Evolutionary conservation across 345 rosid species (phyloP).

Genomic region (Acer yangbiense): DNA sequence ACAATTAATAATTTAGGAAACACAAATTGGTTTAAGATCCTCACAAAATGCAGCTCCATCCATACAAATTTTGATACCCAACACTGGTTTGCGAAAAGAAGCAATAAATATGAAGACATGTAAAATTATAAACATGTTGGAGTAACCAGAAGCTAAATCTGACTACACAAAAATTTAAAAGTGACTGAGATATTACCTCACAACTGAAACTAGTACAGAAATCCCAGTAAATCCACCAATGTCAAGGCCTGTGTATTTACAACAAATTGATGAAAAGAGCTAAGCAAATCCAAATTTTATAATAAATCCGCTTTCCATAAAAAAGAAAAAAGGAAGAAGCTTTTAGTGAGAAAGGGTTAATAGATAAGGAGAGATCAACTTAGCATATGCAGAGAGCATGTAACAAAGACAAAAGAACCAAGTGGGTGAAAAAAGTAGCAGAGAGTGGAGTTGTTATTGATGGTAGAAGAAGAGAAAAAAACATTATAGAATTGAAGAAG

Average conservation of each 20-base stretch:
- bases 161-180: neutral
- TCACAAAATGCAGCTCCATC: neutral
- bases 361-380: neutral
- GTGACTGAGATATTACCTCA: constrained; percentile 12
- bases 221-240: constrained; percentile 9
- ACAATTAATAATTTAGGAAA: neutral
- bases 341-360: constrained; percentile 10
- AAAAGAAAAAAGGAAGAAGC: neutral
- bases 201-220: constrained; percentile 6
- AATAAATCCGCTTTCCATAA: constrained; percentile 17
- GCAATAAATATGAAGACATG: neutral
- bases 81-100: constrained; percentile 1
- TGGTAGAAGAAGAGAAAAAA: constrained; percentile 9
- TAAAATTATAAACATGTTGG: neutral
- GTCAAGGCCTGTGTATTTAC: neutral
- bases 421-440: constrained; percentile 9
- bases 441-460: constrained; percentile 11
- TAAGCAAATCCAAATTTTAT: constrained; percentile 9
- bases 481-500: constrained; percentile 13
- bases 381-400: neutral
- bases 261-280: constrained; percentile 10
- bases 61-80: neutral
- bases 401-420: neutral
- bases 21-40: neutral
- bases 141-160: constrained; percentile 20